phyloP scores from a whole-genome alignment of 352 stramenopile genomes.

The Phytopythium montanum region DNA sequence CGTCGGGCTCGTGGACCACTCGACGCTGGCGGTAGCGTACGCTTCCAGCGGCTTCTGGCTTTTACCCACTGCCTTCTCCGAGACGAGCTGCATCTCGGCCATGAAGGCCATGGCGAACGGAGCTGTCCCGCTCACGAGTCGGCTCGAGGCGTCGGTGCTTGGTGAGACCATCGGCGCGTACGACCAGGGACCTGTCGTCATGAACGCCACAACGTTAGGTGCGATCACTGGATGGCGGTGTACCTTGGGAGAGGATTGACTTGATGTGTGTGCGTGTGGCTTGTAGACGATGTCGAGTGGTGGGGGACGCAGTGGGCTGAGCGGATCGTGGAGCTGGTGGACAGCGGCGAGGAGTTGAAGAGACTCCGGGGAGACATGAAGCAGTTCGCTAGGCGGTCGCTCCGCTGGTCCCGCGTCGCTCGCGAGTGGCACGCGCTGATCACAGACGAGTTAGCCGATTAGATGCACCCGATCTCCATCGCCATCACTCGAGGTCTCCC shows the following conservation, averaged over 20 bases:
- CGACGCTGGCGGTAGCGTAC: constrained; percentile 61
- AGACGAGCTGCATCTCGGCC: constrained; percentile 91
- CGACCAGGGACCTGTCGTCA: constrained; percentile 62
- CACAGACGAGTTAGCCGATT: constrained; percentile 7
- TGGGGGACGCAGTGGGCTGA: constrained; percentile 57
- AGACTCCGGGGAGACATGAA: constrained; percentile 51
- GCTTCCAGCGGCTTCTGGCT: constrained; percentile 83
- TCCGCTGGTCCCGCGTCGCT: constrained; percentile 52
- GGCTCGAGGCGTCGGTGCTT: constrained; percentile 56
- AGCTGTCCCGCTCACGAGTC: constrained; percentile 88
- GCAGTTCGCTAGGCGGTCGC: constrained; percentile 43
- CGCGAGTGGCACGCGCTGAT: constrained; percentile 52
- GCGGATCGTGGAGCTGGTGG: constrained; percentile 38
- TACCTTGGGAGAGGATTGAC: neutral
- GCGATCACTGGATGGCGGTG: neutral
- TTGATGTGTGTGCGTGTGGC: neutral
- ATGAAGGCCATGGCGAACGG: constrained; percentile 92
- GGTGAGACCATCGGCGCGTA: constrained; percentile 58
- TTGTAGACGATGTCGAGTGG: constrained; percentile 9
- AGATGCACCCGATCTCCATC: neutral
- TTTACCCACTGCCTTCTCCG: constrained; percentile 86
- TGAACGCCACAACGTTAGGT: neutral
- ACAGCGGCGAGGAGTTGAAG: constrained; percentile 17
- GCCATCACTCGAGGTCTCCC: too few relatives aligned
- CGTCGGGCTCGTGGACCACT: constrained; percentile 78